Conservation (phyloP, 306 rosid genomes). For the Trifolium repens region DNA sequence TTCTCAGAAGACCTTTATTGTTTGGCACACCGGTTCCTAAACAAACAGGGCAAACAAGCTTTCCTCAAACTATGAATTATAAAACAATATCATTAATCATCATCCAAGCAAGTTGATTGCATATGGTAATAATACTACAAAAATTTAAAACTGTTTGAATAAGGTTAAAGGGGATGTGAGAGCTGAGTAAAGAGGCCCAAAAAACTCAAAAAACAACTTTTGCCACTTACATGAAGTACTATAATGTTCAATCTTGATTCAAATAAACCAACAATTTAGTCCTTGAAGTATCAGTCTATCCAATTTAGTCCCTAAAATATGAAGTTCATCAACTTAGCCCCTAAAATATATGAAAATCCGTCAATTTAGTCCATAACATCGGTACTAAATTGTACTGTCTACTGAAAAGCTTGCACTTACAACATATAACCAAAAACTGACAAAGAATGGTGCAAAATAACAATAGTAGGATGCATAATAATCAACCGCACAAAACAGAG, state of each 20-base stretch:
- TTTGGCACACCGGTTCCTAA: conserved; percentile 94
- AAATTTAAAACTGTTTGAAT: no score
- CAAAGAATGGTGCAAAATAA: no score
- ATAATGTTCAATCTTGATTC: not conserved
- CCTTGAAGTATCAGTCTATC: not conserved
- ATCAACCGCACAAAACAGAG: no score
- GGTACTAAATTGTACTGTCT: not conserved
- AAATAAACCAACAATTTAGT: no score
- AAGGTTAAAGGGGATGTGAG: no score
- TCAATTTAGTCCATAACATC: not conserved
- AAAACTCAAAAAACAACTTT: not conserved
- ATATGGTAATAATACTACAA: no score
- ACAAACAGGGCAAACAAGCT: conserved; percentile 94
- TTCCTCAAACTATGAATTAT: conserved; percentile 74
- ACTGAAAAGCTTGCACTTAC: not conserved
- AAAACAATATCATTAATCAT: conserved; percentile 25
- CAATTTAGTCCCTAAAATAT: not conserved
- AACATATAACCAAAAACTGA: no score
- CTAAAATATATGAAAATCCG: no score
- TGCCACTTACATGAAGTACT: not conserved
- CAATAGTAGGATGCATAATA: no score
- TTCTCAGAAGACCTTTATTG: conserved; percentile 87
- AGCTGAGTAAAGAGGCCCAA: not conserved
- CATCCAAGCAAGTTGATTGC: conserved; percentile 14
- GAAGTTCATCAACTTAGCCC: not conserved